Evolutionary conservation across 1,284 basidiomycete species (phyloP), one percentile per base, ranked within the genome.

Genomic region (Amylostereum chailletii): DNA sequence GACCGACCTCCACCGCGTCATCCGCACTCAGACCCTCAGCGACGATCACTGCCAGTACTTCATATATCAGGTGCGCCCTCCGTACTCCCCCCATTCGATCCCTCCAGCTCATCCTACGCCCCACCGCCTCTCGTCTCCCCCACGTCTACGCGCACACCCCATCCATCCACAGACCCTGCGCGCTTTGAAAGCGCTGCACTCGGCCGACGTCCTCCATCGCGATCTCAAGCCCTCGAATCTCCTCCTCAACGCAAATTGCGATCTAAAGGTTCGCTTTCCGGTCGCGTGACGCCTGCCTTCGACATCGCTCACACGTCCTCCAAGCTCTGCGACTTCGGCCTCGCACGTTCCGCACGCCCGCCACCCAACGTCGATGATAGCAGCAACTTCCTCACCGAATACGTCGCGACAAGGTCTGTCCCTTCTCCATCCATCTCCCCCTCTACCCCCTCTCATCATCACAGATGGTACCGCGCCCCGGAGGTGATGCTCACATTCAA

Each of bases 401-500:
- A 93, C 58, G 91, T 94, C 34, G 90, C 91, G 4, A 93, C 93
- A 29, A 75, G 84, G 79, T 85, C 52, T 45, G 69, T 54, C 11
- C 30, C 11, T 30, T 34, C 36, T 27, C 34, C 19, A 19, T 19
- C 19, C 19, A 19, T 34, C 43, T 44, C 42, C 11, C 19, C 39
- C 5, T 32, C 30, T 34, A 34, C 19, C 29, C 31, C 7, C 9
- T 34, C 26, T 33, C 29, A 34, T 40, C 36, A 8, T 33, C 29
- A 45, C 54, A 84, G 92, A 63, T 95, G 92, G 93, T 95, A 95
- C 62, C 83, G 92, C 31, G 93, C 92, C 0, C 92, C 93, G 0
- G 92, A 95, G 66, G 90, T 95, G 54, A 95, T 95, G 93, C 76
- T 95, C 39, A 94, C 92, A 0, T 94, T 94, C 72, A 93, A 94